Percentiles rank a stretch among this genome's conserved stretches.
Evolutionary conservation across 108 stramenopile genomes (phyloP).

Genomic region (Licmophora abbreviata): DNA sequence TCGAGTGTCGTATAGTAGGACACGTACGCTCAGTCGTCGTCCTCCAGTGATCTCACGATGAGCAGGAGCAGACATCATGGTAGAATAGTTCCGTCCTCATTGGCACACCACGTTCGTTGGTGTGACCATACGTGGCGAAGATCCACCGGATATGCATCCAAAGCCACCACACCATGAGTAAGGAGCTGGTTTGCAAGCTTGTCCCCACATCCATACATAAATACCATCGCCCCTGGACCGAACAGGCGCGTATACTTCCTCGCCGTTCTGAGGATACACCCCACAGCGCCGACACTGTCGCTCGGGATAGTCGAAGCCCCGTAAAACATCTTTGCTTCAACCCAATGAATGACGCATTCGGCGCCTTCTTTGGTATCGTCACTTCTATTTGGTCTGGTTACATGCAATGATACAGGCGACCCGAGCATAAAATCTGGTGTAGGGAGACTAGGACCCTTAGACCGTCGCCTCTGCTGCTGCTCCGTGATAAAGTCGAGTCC

Average conservation of each 20-base stretch:
- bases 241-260: slow-evolving; percentile 37
- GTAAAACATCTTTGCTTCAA: slow-evolving; percentile 81
- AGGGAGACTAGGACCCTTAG: slow-evolving; percentile 11
- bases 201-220: slow-evolving; percentile 61
- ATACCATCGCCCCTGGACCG: slow-evolving; percentile 58
- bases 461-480: slow-evolving; percentile 33
- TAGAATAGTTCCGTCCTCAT: slow-evolving; percentile 40
- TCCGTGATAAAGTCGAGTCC: slow-evolving; percentile 41
- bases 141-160: slow-evolving; percentile 43
- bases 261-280: slow-evolving; percentile 33
- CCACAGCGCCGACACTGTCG: slow-evolving; percentile 50
- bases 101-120: slow-evolving; percentile 61
- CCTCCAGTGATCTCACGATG: slow-evolving; percentile 5
- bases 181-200: slow-evolving; percentile 36
- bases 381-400: neutral
- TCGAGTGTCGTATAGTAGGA: too few relatives aligned
- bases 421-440: slow-evolving; percentile 64
- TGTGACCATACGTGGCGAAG: slow-evolving; percentile 30
- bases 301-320: slow-evolving; percentile 59
- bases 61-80: slow-evolving; percentile 22
- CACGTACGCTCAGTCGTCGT: too few relatives aligned
- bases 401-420: neutral
- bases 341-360: slow-evolving; percentile 37
- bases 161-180: slow-evolving; percentile 39
- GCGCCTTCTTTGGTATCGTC: slow-evolving; percentile 2